phyloP scores from a whole-genome alignment of 73 alveolate species.

The Stentor roeselii region DNA sequence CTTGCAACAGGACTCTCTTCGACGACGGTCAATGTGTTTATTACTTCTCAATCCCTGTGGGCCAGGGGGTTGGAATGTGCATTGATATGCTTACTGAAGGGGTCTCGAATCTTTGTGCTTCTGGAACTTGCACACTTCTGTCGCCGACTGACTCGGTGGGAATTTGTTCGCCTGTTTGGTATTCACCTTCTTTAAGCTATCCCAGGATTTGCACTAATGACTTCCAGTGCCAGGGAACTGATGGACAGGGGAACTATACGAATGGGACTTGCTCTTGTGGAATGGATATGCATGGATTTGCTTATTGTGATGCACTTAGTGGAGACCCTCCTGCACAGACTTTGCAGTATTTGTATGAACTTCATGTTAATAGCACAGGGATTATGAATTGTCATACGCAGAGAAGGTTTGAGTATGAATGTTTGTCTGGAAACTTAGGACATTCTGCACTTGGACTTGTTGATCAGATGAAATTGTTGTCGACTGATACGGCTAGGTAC shows the following conservation, averaged over 20 bases:
- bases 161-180: not conserved
- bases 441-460: not conserved
- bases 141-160: not conserved
- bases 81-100: not conserved
- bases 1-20: slow-evolving; percentile 11
- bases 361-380: not conserved
- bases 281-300: not conserved
- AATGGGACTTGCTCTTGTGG: slow-evolving; percentile 23
- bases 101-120: not conserved
- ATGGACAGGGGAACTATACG: not conserved
- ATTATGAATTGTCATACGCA: slow-evolving; percentile 2
- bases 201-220: not conserved
- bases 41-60: not conserved
- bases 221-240: not conserved
- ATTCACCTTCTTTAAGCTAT: not conserved
- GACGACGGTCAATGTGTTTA: not conserved
- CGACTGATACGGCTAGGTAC: not conserved
- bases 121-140: not conserved
- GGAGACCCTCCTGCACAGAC: slow-evolving; percentile 2
- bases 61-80: slow-evolving; percentile 6
- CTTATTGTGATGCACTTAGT: not conserved
- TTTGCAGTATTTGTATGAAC: not conserved
- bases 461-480: not conserved
- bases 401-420: not conserved
- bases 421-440: not conserved